Base-by-base conservation (phyloP, 2,329 filamentous ascomycete genomes). In the Beauveria medogensis region DNA sequence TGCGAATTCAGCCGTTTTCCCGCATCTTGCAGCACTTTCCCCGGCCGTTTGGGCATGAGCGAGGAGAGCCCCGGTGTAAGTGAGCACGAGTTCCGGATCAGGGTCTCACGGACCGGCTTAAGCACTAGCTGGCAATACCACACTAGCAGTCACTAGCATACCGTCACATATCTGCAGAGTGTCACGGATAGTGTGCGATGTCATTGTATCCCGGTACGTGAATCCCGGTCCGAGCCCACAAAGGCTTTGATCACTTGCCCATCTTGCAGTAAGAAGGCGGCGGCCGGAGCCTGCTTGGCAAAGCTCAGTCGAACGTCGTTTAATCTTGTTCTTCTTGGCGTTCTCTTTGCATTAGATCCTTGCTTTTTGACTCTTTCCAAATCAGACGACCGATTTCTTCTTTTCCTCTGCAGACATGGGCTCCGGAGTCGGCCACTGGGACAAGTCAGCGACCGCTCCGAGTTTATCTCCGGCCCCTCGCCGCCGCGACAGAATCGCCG, bases 41-140 rank as follows among this genome's bases (percentile, higher is more conserved):
- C 22, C 30, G 20, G 34, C 5, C 44, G 30, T 10, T 41, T 50
- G 46, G 30, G 16, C 24, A 30, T 41, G 44, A 20, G 22, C 46
- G 22, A 57, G 30, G 30, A 14, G 12, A 6, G 16, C 55, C 30
- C 53, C 55, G 55, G 55, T 57, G 55, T 57, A 57, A 57, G 55
- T 57, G 55, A 57, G 46, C 55, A 28, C 16, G 34, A 57, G 9
- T 50, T 50, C 55, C 55, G 44, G 22, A 57, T 41, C 46, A 16
- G 30, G 20, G 30, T 28, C 55, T 57, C 55, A 18, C 44, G 44
- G 54, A 22, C 22, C 55, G 55, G 55, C 30, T 28, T 57, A 57
- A 47, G 55, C 55, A 41, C 54, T 12, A 50, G 2, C 3, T 40
- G 16, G 1, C 5, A 34, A 16, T 57, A 57, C 18, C 24, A 22